Percentiles rank a stretch among this genome's conserved stretches.
Evolutionary conservation across 2,329 filamentous ascomycete species (phyloP).

Genomic region (Ascochyta pisi): DNA sequence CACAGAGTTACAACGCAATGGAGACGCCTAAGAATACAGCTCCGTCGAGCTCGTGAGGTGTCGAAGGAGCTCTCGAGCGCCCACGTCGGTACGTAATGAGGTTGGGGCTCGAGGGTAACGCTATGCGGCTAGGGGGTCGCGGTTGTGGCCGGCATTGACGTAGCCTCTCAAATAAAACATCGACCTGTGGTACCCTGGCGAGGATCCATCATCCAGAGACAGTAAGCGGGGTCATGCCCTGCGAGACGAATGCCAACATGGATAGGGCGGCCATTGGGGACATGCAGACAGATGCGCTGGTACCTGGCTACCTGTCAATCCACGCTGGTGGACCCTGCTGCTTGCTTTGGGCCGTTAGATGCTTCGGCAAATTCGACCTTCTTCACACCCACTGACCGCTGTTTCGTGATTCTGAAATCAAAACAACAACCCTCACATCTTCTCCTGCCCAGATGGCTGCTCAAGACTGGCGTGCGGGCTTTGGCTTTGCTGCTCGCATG

Average conservation of each 20-base stretch:
- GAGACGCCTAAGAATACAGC: slow-evolving; percentile 16
- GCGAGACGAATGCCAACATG: slow-evolving; percentile 3
- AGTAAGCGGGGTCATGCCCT: slow-evolving; percentile 6
- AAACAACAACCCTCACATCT: slow-evolving; percentile 5
- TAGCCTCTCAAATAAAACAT: slow-evolving; percentile 9
- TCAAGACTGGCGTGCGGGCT: slow-evolving; percentile 49
- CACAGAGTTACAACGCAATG: slow-evolving; percentile 18
- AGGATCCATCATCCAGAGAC: slow-evolving; percentile 2
- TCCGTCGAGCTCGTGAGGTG: slow-evolving; percentile 33
- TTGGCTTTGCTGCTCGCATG: slow-evolving; percentile 57
- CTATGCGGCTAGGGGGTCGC: slow-evolving; percentile 11
- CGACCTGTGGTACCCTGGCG: slow-evolving; percentile 14
- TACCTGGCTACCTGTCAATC: slow-evolving; percentile 14
- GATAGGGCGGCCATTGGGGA: slow-evolving; percentile 3
- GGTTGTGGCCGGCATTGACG: slow-evolving; percentile 31
- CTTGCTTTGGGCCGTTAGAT: slow-evolving; percentile 18
- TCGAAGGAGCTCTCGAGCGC: slow-evolving; percentile 41
- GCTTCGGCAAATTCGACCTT: slow-evolving; percentile 12
- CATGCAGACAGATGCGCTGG: slow-evolving; percentile 9
- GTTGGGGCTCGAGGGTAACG: slow-evolving; percentile 14
- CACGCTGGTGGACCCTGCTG: slow-evolving; percentile 15
- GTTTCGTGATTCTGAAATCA: slow-evolving; percentile 9
- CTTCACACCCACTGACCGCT: slow-evolving; percentile 15
- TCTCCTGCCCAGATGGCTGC: slow-evolving; percentile 28
- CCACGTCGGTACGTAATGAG: slow-evolving; percentile 16